Evolutionary conservation across 139 green algal genomes (phyloP), one percentile per base, ranked within the genome.

Genomic region (Picochlorum sp.): DNA sequence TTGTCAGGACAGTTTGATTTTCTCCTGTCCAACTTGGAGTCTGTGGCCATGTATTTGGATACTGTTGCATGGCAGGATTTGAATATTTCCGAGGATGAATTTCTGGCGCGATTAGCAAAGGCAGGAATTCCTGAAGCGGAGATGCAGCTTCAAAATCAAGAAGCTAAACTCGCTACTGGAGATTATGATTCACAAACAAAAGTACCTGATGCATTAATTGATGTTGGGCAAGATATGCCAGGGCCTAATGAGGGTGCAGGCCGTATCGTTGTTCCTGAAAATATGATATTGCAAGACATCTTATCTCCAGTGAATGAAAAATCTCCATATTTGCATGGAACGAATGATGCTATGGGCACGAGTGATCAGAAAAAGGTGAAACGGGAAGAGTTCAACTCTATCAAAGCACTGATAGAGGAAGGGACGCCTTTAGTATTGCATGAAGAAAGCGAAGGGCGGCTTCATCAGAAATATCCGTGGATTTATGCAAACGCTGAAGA

Each of bases 381-480:
- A 15, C 6, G 23, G 11, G 13, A 59, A 59, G 51, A 59, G 14
- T 30, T 34, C n/a, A 20, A 69, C 6, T n/a, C 61, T 21, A 54
- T 54, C 7, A 54, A 54, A 54, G 4, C 6, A n/a, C 15, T 54
- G 47, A 63, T 85, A 10, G 72, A 76, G 9, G 75, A 84, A 66
- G 85, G 85, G 0, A 65, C 75, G 16, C 24, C 52, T 31, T 55
- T 77, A 49, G 63, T 89, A 38, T 44, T 91, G 24, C 57, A 62
- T 26, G 71, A 71, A 10, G 82, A 88, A 37, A 60, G 65, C 2
- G 64, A 57, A 0, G 83, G 81, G 0, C 30, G 72, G 28, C 68
- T 89, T 54, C 76, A 80, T 65, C 62, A 68, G 7, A 74, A 64
- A 13, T 73, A 92, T 74, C 80, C 71, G 6, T 90, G 76, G 66